These are phyloP conservation scores for Coniochaeta sp. DNA, from an alignment of 2,329 filamentous ascomycete genomes.

Conservation along the genomic window DNA sequence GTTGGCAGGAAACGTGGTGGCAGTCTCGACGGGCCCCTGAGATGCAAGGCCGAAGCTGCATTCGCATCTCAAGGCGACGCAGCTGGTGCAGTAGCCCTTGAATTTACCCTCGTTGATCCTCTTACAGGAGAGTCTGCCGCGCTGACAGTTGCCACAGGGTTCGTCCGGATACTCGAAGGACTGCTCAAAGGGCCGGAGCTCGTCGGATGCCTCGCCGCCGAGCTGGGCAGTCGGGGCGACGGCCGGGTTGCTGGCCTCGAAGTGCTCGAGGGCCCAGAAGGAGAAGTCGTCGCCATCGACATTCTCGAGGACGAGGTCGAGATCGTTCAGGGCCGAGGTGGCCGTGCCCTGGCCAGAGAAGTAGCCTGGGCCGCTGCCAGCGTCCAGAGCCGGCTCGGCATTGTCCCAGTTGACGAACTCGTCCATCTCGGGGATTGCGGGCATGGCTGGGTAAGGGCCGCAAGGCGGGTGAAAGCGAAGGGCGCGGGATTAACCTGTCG, in stretches of 20 bases:
- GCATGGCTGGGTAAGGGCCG: conserved; percentile 15
- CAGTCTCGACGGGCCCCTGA: conserved; percentile 24
- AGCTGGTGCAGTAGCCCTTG: conserved; percentile 55
- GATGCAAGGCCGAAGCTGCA: conserved; percentile 46
- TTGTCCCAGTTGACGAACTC: conserved; percentile 59
- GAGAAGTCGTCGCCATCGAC: conserved; percentile 53
- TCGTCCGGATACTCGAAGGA: conserved; percentile 35
- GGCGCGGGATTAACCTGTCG: neutral
- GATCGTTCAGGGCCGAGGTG: conserved; percentile 24
- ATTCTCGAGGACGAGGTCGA: conserved; percentile 48
- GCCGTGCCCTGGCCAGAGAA: conserved; percentile 5
- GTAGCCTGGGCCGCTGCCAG: conserved; percentile 10
- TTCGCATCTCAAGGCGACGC: conserved; percentile 49
- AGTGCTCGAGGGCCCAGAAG: conserved; percentile 53
- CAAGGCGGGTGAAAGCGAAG: neutral
- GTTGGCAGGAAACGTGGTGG: conserved; percentile 34
- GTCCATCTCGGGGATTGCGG: conserved; percentile 32
- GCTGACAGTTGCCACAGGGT: conserved; percentile 45
- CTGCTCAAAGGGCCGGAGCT: conserved; percentile 20
- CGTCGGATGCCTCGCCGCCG: conserved; percentile 7
- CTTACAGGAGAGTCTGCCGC: conserved; percentile 52
- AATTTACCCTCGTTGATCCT: conserved; percentile 51
- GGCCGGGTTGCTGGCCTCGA: conserved; percentile 30
- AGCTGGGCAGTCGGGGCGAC: conserved; percentile 9
- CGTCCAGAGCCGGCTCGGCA: conserved; percentile 28